Evolutionary conservation across 768 basidiomycete species (phyloP).

Genomic region (Leccinum uliginosum): DNA sequence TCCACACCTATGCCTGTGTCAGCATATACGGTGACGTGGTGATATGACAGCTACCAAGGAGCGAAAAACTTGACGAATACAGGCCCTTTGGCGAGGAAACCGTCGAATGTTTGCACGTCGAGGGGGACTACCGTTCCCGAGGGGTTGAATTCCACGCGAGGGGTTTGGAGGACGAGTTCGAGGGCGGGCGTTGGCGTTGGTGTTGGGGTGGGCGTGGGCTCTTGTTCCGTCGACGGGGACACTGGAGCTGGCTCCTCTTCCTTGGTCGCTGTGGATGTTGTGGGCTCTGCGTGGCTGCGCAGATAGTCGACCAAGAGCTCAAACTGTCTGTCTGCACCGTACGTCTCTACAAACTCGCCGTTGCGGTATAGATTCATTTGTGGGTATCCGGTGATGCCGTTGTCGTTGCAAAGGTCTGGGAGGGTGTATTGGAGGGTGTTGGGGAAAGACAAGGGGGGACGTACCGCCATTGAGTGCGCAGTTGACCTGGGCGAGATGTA

Average conservation of each 20-base stretch:
- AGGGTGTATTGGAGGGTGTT: neutral
- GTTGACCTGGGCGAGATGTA: constrained; percentile 78
- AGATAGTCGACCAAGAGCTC: constrained; percentile 56
- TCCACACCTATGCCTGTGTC: constrained; percentile 56
- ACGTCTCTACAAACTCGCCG: constrained; percentile 58
- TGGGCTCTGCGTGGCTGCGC: constrained; percentile 36
- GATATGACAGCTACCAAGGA: constrained; percentile 56
- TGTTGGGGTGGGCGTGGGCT: neutral
- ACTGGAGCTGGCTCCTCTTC: constrained; percentile 1
- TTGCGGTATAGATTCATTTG: constrained; percentile 69
- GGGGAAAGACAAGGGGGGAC: constrained; percentile 19
- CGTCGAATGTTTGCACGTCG: constrained; percentile 34
- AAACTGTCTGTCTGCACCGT: constrained; percentile 48
- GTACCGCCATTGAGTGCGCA: constrained; percentile 73
- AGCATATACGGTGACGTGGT: neutral
- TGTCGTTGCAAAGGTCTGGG: constrained; percentile 74
- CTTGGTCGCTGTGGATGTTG: neutral
- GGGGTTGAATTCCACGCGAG: constrained; percentile 19
- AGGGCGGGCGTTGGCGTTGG: constrained; percentile 1
- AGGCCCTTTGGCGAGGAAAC: constrained; percentile 41
- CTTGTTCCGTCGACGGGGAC: constrained; percentile 4
- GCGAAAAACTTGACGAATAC: constrained; percentile 82
- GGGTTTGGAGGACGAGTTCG: constrained; percentile 14
- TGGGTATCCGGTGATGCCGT: constrained; percentile 70
- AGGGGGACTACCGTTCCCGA: constrained; percentile 24